Percentiles rank a stretch among this genome's conserved stretches.
Conservation (phyloP, 805 yeast genomes). For the Ogataea chonburiensis region DNA sequence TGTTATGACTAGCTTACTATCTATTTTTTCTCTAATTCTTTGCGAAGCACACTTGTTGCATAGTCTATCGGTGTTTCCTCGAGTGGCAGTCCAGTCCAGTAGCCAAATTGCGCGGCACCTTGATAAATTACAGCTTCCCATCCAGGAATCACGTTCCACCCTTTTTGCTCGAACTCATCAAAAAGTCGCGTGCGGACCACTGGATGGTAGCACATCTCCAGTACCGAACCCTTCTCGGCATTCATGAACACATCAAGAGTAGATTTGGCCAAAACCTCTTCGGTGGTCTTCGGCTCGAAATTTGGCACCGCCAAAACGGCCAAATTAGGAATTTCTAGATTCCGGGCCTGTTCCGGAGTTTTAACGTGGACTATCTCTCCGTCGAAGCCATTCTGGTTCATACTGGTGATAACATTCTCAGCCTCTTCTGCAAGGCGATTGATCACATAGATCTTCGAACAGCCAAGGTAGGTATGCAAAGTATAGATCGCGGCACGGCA, state of each 20-base stretch:
- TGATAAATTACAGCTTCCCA: slow-evolving; percentile 16
- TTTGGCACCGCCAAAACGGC: slow-evolving; percentile 14
- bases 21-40: slow-evolving; percentile 5
- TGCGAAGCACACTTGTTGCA: slow-evolving; percentile 6
- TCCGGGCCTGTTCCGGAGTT: slow-evolving; percentile 10
- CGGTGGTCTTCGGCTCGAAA: slow-evolving; percentile 6
- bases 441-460: slow-evolving; percentile 9
- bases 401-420: slow-evolving; percentile 3
- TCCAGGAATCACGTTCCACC: slow-evolving; percentile 17
- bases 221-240: slow-evolving; percentile 6
- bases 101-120: slow-evolving; percentile 14
- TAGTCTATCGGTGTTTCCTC: slow-evolving; percentile 7
- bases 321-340: slow-evolving; percentile 6
- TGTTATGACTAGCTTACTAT: neutral
- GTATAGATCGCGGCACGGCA: slow-evolving; percentile 14
- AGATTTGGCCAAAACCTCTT: slow-evolving; percentile 12
- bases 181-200: slow-evolving; percentile 8
- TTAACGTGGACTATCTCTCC: slow-evolving; percentile 11
- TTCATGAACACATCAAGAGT: slow-evolving; percentile 9
- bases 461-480: slow-evolving; percentile 9
- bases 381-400: slow-evolving; percentile 11
- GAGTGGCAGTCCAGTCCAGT: slow-evolving; percentile 10
- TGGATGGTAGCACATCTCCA: slow-evolving; percentile 17
- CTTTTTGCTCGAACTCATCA: slow-evolving; percentile 10
- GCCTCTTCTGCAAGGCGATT: slow-evolving; percentile 10